Evolutionary conservation across 1,284 basidiomycete genomes (phyloP).

Genomic region (Cutaneotrichosporon cyanovorans): DNA sequence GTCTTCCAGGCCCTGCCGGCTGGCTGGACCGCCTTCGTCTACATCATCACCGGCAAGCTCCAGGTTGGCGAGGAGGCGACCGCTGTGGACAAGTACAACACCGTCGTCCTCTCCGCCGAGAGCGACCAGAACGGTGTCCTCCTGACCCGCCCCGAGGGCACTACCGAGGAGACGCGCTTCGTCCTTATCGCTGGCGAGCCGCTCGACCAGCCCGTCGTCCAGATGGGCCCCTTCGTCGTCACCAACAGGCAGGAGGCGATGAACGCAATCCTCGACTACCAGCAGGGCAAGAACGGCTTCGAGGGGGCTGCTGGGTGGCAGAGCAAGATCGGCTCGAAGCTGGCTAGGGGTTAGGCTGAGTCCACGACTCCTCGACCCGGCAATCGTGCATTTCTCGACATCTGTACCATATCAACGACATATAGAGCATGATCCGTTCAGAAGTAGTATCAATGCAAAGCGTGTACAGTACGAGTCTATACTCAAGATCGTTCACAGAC

Average conservation of each 20-base stretch:
- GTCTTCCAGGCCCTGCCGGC: constrained; percentile 79
- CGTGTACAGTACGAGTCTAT: too few relatives aligned
- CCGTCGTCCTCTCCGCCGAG: constrained; percentile 53
- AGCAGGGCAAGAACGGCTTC: constrained; percentile 73
- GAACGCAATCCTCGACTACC: constrained; percentile 75
- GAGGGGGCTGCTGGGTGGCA: constrained; percentile 83
- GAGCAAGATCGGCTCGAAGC: constrained; percentile 60
- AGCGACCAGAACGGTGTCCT: constrained; percentile 37
- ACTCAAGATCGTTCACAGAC: too few relatives aligned
- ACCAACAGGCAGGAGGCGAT: constrained; percentile 70
- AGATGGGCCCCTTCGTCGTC: constrained; percentile 58
- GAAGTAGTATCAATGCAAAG: too few relatives aligned
- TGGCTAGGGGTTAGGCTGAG: neutral
- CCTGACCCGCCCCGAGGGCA: constrained; percentile 46
- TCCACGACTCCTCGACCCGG: too few relatives aligned
- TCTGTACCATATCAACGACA: too few relatives aligned
- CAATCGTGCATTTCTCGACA: too few relatives aligned
- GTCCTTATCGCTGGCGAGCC: constrained; percentile 81
- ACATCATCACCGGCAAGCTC: constrained; percentile 59
- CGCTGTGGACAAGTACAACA: constrained; percentile 59
- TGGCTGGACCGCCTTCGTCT: constrained; percentile 76
- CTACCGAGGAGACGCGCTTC: constrained; percentile 59
- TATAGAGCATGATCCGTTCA: too few relatives aligned
- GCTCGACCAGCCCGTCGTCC: constrained; percentile 77
- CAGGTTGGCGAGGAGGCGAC: constrained; percentile 50